These are phyloP conservation scores for Coniochaeta sp. DNA, from an alignment of 2,329 filamentous ascomycete species.

Conservation along the genomic window DNA sequence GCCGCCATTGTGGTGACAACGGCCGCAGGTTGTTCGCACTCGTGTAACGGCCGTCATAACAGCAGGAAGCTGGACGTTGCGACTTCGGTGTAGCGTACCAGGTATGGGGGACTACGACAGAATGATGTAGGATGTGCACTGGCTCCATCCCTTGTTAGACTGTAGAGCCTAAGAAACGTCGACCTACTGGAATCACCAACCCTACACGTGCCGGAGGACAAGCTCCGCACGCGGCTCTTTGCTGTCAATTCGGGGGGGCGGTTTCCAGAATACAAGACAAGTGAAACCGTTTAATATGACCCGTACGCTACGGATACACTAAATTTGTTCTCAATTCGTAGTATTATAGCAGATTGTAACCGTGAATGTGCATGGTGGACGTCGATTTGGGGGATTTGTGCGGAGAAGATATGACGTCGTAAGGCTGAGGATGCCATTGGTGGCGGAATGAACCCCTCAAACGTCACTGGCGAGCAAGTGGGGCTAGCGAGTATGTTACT, in stretches of 20 bases:
- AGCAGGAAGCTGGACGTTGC: no score
- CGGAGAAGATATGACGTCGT: conserved; percentile 3
- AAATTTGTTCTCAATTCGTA: no score
- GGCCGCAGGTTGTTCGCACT: no score
- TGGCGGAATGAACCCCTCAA: conserved; percentile 1
- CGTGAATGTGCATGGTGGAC: neutral
- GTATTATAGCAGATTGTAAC: neutral
- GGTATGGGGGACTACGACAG: neutral
- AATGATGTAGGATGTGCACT: neutral
- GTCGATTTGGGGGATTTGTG: neutral
- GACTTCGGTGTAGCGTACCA: neutral
- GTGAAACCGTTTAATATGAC: neutral
- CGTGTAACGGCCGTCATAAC: no score
- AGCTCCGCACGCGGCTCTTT: neutral
- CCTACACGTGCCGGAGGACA: neutral
- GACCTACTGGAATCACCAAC: neutral
- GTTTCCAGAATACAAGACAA: neutral
- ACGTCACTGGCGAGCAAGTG: neutral
- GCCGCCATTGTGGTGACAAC: no score
- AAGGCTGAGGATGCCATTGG: conserved; percentile 1
- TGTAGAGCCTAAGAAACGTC: neutral
- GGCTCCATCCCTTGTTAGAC: neutral
- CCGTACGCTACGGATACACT: no score
- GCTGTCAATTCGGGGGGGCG: neutral
- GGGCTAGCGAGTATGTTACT: neutral